Percentiles rank a stretch among this genome's conserved stretches.
These are phyloP conservation scores for Nicotiana undulata DNA, from an alignment of 257 asterid species.

Conservation along the genomic window DNA sequence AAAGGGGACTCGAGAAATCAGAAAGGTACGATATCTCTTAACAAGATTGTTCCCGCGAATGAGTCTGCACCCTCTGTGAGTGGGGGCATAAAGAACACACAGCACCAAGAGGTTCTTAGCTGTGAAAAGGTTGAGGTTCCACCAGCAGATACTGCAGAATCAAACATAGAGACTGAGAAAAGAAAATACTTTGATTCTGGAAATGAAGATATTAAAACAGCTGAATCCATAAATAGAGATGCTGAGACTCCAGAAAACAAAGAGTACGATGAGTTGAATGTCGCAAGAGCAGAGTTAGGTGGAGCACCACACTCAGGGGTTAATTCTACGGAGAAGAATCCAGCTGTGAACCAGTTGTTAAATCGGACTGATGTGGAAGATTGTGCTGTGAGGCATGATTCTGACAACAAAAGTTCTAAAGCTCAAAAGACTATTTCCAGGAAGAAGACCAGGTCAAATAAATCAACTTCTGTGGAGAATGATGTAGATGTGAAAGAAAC, in stretches of 20 bases:
- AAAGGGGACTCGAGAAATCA: conserved; percentile 29
- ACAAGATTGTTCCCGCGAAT: conserved; percentile 18
- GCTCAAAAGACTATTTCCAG: conserved; percentile 19
- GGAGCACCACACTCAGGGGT: conserved; percentile 20
- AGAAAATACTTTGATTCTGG: background rate
- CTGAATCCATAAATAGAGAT: conserved; percentile 24
- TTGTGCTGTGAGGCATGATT: conserved; percentile 18
- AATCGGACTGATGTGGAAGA: conserved; percentile 19
- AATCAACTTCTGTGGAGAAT: conserved; percentile 22
- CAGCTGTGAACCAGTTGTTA: conserved; percentile 8
- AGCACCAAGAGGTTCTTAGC: conserved; percentile 5
- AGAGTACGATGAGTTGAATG: conserved; percentile 16
- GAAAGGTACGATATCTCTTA: conserved; percentile 37
- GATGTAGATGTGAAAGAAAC: conserved; percentile 19
- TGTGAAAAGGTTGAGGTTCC: conserved; percentile 23
- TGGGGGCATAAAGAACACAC: conserved; percentile 21
- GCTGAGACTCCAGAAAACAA: conserved; percentile 37
- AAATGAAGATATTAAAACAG: background rate
- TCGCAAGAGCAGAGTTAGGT: conserved; percentile 9
- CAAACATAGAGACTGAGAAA: background rate
- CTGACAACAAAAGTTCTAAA: conserved; percentile 14
- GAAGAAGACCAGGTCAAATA: conserved; percentile 20
- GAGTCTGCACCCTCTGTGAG: conserved; percentile 13
- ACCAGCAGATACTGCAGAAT: conserved; percentile 13
- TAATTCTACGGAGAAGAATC: conserved; percentile 3